phyloP scores from a whole-genome alignment of 1,139 yeast genomes.

The Pichia sp. region DNA sequence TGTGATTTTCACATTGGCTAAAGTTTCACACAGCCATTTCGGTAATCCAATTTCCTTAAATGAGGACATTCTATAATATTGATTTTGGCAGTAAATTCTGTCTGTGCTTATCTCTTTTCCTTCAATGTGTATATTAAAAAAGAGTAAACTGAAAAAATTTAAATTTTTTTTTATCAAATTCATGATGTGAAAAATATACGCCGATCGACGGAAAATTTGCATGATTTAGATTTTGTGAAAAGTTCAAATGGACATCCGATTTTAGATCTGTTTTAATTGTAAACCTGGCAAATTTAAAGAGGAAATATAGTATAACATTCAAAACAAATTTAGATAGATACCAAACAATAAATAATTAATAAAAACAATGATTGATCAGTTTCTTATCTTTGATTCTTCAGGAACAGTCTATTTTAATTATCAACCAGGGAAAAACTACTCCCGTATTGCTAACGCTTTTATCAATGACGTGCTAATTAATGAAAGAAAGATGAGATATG shows the following conservation, averaged over 20 bases:
- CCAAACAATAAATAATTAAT: too few relatives aligned
- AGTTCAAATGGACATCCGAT: too few relatives aligned
- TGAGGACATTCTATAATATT: constrained; percentile 17
- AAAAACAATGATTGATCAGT: constrained; percentile 45
- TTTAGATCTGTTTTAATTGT: too few relatives aligned
- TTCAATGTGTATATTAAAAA: too few relatives aligned
- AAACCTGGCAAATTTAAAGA: too few relatives aligned
- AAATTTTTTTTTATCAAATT: too few relatives aligned
- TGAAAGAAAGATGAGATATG: constrained; percentile 33
- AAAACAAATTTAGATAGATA: not conserved
- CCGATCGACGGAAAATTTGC: not conserved
- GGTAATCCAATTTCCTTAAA: constrained; percentile 72
- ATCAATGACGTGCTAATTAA: constrained; percentile 45
- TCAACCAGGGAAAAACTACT: constrained; percentile 37
- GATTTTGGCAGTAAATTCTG: not conserved
- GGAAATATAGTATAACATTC: not conserved
- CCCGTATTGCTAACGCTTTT: constrained; percentile 43
- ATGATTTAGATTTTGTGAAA: too few relatives aligned
- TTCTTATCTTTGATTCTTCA: constrained; percentile 48
- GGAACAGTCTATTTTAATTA: constrained; percentile 54
- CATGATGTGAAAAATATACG: not conserved
- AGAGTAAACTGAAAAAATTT: too few relatives aligned
- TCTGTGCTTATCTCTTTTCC: not conserved
- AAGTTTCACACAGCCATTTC: constrained; percentile 79
- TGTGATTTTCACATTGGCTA: constrained; percentile 72